Evolutionary conservation across 306 rosid species (phyloP).

Genomic region (Sindora glabra): DNA sequence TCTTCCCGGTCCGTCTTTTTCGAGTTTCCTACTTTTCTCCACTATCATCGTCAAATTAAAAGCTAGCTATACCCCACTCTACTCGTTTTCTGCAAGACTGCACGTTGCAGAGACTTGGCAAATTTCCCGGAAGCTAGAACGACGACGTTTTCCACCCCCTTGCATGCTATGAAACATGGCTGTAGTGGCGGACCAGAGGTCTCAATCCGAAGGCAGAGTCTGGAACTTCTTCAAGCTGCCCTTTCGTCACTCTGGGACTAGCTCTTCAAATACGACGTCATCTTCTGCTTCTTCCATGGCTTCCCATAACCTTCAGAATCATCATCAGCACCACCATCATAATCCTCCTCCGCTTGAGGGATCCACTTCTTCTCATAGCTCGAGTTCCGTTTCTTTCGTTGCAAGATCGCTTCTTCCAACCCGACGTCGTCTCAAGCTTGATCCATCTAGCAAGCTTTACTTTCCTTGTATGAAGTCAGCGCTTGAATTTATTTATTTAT

Average conservation of each 20-base stretch:
- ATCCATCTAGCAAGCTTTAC: constrained; percentile 83
- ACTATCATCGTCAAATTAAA: neutral
- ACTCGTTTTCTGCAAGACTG: neutral
- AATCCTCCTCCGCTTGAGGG: constrained; percentile 37
- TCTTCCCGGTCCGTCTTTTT: constrained; percentile 9
- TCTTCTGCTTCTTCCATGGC: constrained; percentile 20
- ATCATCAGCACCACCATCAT: constrained; percentile 16
- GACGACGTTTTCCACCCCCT: constrained; percentile 19
- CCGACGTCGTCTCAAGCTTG: constrained; percentile 97
- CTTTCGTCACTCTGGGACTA: constrained; percentile 40
- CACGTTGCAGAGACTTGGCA: neutral
- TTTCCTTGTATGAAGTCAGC: constrained; percentile 66
- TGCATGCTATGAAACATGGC: constrained; percentile 35
- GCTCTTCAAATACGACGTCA: constrained; percentile 30
- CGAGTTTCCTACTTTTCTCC: neutral
- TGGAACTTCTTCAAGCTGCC: constrained; percentile 92
- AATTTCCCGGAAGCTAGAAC: constrained; percentile 1
- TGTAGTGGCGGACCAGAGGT: constrained; percentile 54
- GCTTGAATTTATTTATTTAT: neutral
- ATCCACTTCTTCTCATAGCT: constrained; percentile 31
- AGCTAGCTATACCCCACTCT: neutral
- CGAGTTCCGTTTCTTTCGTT: constrained; percentile 79
- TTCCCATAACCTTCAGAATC: constrained; percentile 14
- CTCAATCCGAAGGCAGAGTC: constrained; percentile 71
- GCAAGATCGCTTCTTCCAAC: constrained; percentile 86